Evolutionary conservation across 2,329 filamentous ascomycete species (phyloP).

Genomic region (Amylocarpus encephaloides): DNA sequence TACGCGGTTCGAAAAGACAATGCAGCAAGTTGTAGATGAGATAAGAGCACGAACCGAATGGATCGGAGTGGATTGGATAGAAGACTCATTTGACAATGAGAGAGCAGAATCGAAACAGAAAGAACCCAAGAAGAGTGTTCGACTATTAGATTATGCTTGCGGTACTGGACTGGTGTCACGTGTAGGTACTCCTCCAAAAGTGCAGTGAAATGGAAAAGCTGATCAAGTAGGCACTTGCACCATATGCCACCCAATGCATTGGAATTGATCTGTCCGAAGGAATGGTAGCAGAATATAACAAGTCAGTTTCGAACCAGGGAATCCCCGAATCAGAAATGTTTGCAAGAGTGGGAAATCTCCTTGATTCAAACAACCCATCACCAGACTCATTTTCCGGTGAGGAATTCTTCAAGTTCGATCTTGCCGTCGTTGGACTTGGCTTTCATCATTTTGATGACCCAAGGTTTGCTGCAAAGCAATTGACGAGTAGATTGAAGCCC

Average conservation of each 20-base stretch:
- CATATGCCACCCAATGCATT: slow-evolving; percentile 55
- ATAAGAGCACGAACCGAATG: slow-evolving; percentile 50
- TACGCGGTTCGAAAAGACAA: slow-evolving; percentile 46
- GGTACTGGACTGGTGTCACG: slow-evolving; percentile 62
- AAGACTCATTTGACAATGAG: slow-evolving; percentile 31
- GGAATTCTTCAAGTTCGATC: slow-evolving; percentile 64
- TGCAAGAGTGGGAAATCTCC: slow-evolving; percentile 53
- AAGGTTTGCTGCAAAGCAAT: slow-evolving; percentile 47
- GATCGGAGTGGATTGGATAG: slow-evolving; percentile 53
- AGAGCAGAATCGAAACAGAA: slow-evolving; percentile 16
- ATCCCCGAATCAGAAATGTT: slow-evolving; percentile 46
- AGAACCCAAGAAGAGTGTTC: slow-evolving; percentile 34
- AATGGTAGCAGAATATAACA: slow-evolving; percentile 65
- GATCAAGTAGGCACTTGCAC: slow-evolving; percentile 46
- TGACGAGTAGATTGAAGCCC: slow-evolving; percentile 55
- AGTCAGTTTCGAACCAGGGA: slow-evolving; percentile 49
- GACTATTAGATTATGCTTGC: slow-evolving; percentile 70
- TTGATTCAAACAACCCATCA: slow-evolving; percentile 39
- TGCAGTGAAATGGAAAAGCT: neutral
- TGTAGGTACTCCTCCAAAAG: slow-evolving; percentile 37
- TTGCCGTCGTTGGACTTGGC: slow-evolving; percentile 55
- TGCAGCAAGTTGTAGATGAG: slow-evolving; percentile 47
- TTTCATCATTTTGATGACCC: slow-evolving; percentile 66
- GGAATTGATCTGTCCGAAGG: slow-evolving; percentile 66
- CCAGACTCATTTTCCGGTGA: slow-evolving; percentile 46